phyloP scores from a whole-genome alignment of 768 basidiomycete species.

The Pleurotus cornucopiae region DNA sequence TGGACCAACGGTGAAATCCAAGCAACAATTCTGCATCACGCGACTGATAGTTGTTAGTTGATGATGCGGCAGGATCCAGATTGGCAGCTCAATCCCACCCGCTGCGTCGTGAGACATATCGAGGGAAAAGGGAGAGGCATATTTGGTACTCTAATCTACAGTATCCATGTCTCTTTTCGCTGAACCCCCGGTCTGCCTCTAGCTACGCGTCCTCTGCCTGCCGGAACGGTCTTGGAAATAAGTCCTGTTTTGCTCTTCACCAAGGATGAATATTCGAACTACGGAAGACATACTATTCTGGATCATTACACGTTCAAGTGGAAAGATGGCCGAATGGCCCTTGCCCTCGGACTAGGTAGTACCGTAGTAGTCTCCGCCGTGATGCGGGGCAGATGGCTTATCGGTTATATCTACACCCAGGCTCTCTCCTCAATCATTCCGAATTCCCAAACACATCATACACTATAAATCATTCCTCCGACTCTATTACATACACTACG shows the following conservation, averaged over 20 bases:
- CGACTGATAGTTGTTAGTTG: too few species aligned
- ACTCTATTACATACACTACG: conserved; percentile 63
- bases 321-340: conserved; percentile 69
- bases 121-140: conserved; percentile 58
- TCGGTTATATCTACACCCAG: conserved; percentile 27
- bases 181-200: neutral
- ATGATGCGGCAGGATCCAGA: too few species aligned
- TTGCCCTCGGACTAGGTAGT: conserved; percentile 73
- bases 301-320: conserved; percentile 79
- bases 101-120: conserved; percentile 40
- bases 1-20: too few species aligned
- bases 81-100: conserved; percentile 39
- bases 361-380: too few species aligned
- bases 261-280: conserved; percentile 61
- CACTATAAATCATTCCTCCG: conserved; percentile 42
- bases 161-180: neutral
- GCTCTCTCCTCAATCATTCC: conserved; percentile 82
- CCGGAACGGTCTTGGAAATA: conserved; percentile 70
- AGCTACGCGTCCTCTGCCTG: conserved; percentile 53
- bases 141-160: conserved; percentile 41
- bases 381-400: too few species aligned
- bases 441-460: conserved; percentile 68
- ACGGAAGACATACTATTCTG: conserved; percentile 58
- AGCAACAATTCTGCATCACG: too few species aligned
- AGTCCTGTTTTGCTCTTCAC: conserved; percentile 81